Conservation (phyloP, 129 eudicot genomes). For the Ambrosia trifida region DNA sequence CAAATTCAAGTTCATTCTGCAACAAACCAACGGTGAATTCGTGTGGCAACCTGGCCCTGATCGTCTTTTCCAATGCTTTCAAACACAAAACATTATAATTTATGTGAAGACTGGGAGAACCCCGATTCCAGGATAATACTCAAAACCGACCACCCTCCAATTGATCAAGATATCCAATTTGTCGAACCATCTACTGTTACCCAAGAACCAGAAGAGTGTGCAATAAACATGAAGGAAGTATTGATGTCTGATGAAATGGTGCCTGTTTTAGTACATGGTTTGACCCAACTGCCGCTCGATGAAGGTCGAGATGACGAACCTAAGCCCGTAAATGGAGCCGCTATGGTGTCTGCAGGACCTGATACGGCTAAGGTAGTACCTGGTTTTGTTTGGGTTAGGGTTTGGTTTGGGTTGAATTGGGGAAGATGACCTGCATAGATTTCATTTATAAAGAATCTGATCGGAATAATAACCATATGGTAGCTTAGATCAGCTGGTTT, state of each 20-base stretch:
- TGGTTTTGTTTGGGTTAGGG: too few relatives aligned
- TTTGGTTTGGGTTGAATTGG: too few relatives aligned
- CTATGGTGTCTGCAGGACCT: conserved; percentile 20
- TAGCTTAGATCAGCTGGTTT: too few relatives aligned
- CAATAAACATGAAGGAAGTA: conserved; percentile 23
- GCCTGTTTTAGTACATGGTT: conserved; percentile 57
- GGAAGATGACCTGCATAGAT: too few relatives aligned
- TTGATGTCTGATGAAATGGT: conserved; percentile 38
- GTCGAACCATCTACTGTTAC: conserved; percentile 15
- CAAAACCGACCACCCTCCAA: conserved; percentile 33
- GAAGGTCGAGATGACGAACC: conserved; percentile 29
- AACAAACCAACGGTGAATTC: conserved; percentile 35
- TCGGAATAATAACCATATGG: too few relatives aligned
- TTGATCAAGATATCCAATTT: conserved; percentile 14
- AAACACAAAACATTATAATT: conserved; percentile 42
- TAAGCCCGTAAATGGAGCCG: conserved; percentile 20
- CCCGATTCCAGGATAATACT: conserved; percentile 45
- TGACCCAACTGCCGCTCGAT: conserved; percentile 23
- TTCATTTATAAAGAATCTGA: too few relatives aligned
- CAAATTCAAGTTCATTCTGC: conserved; percentile 68
- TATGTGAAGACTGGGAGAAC: conserved; percentile 74
- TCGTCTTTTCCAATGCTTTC: conserved; percentile 57
- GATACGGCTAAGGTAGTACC: conserved; percentile 42
- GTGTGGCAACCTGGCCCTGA: conserved; percentile 93
- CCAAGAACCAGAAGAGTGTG: conserved; percentile 29